Evolutionary conservation across 2,329 filamentous ascomycete species (phyloP), one percentile per base, ranked within the genome.

Genomic region (Colletotrichum tofieldiae): DNA sequence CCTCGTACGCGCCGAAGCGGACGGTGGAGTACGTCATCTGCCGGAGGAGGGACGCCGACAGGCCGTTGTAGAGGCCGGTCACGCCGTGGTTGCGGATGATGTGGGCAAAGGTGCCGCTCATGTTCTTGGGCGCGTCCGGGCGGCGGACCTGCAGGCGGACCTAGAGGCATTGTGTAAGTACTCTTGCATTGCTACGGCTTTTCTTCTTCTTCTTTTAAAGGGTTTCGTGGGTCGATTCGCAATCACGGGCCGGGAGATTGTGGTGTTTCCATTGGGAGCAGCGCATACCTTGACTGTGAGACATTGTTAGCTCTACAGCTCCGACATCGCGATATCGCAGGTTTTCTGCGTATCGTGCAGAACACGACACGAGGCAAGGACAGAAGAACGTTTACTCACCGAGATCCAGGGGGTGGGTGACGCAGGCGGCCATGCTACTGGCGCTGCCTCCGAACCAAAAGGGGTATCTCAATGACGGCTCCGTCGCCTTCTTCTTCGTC

Each of bases 401-500:
- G 75, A 98, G 87, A 89, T 98, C 95, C 79, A 98, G 86, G 61
- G 96, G 96, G 87, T 98, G 96, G 39, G 96, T 98, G 60, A 98
- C 93, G 77, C 91, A 92, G 55, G 96, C 95, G 47, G 96, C 96
- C 86, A 96, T 92, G 81, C 94, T 97, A 79, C 94, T 96, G 62
- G 96, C 95, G 81, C 94, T 98, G 67, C 96, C 96, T 75, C 96
- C 96, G 82, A 99, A 98, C 96, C 96, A 98, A 83, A 96, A 96
- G 12, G 93, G 93, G 84, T 96, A 96, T 73, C 84, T 84, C 52
- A 88, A 80, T 2, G 84, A 75, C 41, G 76, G 80, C 74, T 80
- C 78, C 74, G 84, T 84, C 78, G 84, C 83, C 76, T 83, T 80
- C 68, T 78, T 77, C 41, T 73, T 65, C 16, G 65, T 41, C 65